Evolutionary conservation across 2,329 filamentous ascomycete species (phyloP).

Genomic region (Ascomycota sp.): DNA sequence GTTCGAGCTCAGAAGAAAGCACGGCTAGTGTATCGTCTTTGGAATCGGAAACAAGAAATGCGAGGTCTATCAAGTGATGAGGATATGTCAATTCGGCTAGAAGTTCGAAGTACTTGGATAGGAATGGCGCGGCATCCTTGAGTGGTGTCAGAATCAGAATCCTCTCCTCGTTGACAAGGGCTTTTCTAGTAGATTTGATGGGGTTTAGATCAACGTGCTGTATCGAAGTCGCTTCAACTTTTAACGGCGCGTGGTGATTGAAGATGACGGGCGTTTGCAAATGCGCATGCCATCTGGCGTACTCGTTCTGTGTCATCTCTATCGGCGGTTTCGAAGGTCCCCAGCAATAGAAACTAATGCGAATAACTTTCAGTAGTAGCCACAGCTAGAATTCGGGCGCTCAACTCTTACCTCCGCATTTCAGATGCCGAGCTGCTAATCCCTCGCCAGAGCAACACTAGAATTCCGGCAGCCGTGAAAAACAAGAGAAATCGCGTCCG

Average conservation of each 20-base stretch:
- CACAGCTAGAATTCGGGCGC: too few relatives aligned
- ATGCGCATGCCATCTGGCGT: constrained; percentile 73
- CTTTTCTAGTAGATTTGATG: constrained; percentile 62
- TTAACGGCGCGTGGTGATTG: constrained; percentile 80
- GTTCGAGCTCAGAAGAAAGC: constrained; percentile 64
- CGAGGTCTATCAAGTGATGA: constrained; percentile 85
- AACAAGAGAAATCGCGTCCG: constrained; percentile 61
- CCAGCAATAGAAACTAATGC: constrained; percentile 80
- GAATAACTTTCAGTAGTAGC: not conserved
- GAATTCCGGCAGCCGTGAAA: constrained; percentile 45
- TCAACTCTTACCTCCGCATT: constrained; percentile 59
- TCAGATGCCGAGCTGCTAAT: constrained; percentile 63
- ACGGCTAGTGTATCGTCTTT: constrained; percentile 81
- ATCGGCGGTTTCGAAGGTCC: constrained; percentile 89
- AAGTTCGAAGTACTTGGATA: constrained; percentile 85
- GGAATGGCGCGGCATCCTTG: constrained; percentile 65
- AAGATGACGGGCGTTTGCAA: constrained; percentile 85
- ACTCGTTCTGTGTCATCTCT: constrained; percentile 83
- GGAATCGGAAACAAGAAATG: constrained; percentile 83
- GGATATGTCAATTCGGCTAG: constrained; percentile 80
- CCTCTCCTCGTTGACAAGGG: constrained; percentile 61
- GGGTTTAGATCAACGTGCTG: constrained; percentile 66
- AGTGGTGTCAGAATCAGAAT: constrained; percentile 84
- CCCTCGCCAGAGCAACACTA: constrained; percentile 75
- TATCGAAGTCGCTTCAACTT: constrained; percentile 66